Base-by-base conservation (phyloP, 441 rosid species). In the Adansonia rubrostipa region DNA sequence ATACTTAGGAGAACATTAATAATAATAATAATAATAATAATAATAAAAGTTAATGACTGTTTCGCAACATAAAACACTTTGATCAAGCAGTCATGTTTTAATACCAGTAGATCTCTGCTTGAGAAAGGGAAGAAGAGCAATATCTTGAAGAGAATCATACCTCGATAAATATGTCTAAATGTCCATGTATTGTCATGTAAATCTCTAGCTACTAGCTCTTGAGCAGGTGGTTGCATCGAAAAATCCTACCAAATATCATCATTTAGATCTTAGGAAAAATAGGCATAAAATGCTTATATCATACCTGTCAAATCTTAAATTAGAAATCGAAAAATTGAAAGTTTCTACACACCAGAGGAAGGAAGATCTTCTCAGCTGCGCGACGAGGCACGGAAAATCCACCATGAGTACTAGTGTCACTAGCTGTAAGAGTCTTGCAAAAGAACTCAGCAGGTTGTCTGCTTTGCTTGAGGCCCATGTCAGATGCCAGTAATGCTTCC, bases 371-470 rank as follows among this genome's bases (percentile, higher is more conserved):
- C 87, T 95, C 99, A 64, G 99, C 97, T 73, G 99, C 91, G 78
- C 99, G 88, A 22, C 98, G 93, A 40, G 98, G 98, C 53, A 95
- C 99, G 56, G 98, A 95, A 82, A 95, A 95, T 57, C 99, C 99
- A 82, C 99, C 98, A 71, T 95, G 98, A 19, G 98, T 93, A 81
- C 98, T 95, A n/a, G 99, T 95, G 79, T 95, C 98, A 77, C 99
- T 93, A 15, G 98, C 99, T 13, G 99, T 95, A 56, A 95, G 94
- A 67, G 95, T 93, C 88, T 95, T 95, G 82, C 99, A 95, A 89
- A 95, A 95, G 86, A 93, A 95, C 85, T 95, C 97, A 6, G 95
- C 33, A 56, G 97, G 97, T 78, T 92, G 96, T 84, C 90, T 88
- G 82, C 56, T 92, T 82, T 91, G 89, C 89, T 90, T 93, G 80